A percentile compares a stretch with the other conserved stretches of the same genome.
phyloP scores from a whole-genome alignment of 2,329 filamentous ascomycete species.

The Fusarium domesticum region DNA sequence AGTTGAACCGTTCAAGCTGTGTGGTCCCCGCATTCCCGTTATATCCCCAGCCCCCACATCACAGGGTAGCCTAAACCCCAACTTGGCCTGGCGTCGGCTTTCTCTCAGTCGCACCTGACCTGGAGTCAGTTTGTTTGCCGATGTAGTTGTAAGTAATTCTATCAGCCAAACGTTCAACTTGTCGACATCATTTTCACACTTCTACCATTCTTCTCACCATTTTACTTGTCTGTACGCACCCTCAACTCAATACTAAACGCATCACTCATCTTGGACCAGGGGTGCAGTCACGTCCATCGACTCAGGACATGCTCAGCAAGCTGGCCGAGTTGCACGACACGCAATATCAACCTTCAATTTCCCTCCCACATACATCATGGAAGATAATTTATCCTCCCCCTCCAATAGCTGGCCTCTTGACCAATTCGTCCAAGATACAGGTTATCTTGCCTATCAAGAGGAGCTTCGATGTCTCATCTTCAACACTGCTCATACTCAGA shows the following conservation, averaged over 20 bases:
- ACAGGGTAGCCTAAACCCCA: background rate
- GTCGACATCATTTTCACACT: no score
- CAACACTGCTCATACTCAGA: constrained; percentile 44
- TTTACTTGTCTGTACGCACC: no score
- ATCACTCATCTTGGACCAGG: no score
- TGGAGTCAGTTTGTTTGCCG: background rate
- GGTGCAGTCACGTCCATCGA: background rate
- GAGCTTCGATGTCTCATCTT: constrained; percentile 47
- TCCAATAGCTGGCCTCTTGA: constrained; percentile 34
- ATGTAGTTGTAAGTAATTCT: background rate
- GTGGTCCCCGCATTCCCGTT: no score
- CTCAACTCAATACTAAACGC: no score
- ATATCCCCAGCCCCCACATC: background rate
- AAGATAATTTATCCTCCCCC: constrained; percentile 26
- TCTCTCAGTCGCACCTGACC: background rate
- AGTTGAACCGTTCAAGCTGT: no score
- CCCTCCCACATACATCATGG: constrained; percentile 5
- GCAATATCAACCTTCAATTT: background rate
- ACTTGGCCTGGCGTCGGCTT: background rate
- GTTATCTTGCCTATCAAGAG: constrained; percentile 45
- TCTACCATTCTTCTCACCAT: no score
- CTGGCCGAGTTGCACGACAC: background rate
- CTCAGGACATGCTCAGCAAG: background rate
- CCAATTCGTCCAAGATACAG: constrained; percentile 39
- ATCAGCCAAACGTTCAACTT: background rate